phyloP scores from a whole-genome alignment of 176 grass and related monocot genomes.

The Luzula sylvatica region DNA sequence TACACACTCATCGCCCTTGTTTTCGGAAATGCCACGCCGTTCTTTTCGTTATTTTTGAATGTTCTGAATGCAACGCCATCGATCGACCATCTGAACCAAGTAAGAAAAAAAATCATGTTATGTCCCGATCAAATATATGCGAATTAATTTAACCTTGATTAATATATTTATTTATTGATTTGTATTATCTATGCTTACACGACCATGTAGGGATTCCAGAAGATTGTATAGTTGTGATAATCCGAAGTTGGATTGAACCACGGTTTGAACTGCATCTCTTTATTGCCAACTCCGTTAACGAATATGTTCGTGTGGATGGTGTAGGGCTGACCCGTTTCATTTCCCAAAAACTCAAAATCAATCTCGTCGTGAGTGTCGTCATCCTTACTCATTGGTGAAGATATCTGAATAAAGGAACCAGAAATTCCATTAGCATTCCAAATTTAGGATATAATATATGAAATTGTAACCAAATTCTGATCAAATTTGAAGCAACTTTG shows the following conservation, averaged over 20 bases:
- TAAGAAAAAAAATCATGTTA: too few relatives aligned
- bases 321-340: slow-evolving; percentile 47
- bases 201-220: slow-evolving; percentile 44
- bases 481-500: too few relatives aligned
- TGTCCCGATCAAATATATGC: too few relatives aligned
- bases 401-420: slow-evolving; percentile 17
- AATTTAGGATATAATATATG: background rate
- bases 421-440: background rate
- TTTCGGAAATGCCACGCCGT: slow-evolving; percentile 41
- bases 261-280: slow-evolving; percentile 54
- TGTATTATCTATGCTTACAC: slow-evolving; percentile 26
- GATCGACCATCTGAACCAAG: slow-evolving; percentile 59
- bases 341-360: slow-evolving; percentile 73
- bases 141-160: too few relatives aligned
- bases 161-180: too few relatives aligned
- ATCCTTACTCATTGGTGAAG: slow-evolving; percentile 16
- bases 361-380: slow-evolving; percentile 46
- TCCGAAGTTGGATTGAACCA: slow-evolving; percentile 58
- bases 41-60: slow-evolving; percentile 45
- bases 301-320: slow-evolving; percentile 80
- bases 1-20: slow-evolving; percentile 50
- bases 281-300: slow-evolving; percentile 26
- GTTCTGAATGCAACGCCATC: slow-evolving; percentile 39
- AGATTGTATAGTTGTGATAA: slow-evolving; percentile 75
- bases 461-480: background rate